Base-by-base conservation (phyloP, 2,329 filamentous ascomycete species). In the Apiospora hydei region DNA sequence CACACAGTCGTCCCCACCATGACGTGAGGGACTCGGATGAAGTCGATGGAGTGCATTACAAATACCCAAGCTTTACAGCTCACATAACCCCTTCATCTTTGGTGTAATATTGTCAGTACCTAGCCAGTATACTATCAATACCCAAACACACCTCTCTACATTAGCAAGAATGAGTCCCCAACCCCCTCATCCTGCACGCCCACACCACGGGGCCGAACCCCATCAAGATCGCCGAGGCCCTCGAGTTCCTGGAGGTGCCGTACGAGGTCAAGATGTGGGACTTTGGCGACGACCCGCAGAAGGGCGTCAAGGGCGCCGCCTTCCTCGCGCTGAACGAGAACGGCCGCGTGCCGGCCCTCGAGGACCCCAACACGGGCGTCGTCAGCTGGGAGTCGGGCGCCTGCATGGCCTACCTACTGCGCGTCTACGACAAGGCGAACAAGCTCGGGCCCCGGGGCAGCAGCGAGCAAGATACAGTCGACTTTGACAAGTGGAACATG, bases 401-500 rank as follows among this genome's bases (percentile, higher is more conserved):
- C 7, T 78, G 80, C 66, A 80, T 84, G 77, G 82, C 82, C 70
- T 82, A 84, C 68, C 67, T 83, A 8, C 77, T 79, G 13, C 77
- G 82, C 2, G 79, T 81, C 2, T 86, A 86, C 74, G 84, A 86
- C 75, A 79, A 78, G 30, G 73, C 72, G 43, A 72, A 78, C n/a
- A 82, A 83, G 69, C 77, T 85, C 11, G 81, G 82, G 6, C 83
- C 83, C 0, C 68, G 76, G 3, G 80, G 79, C 0, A 71, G 72
- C 30, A 76, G 71, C 4, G 81, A 83, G 53, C 84, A 85, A 71
- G 83, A 83, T 26, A 70, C 76, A 4, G 83, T 85, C 0, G 83
- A 85, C 72, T 84, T 84, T 53, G 84, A 85, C 64, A 85, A 85
- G 73, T 85, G 84, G 84, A 82, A 81, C 69, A 84, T 82, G 72